Evolutionary conservation across 108 stramenopile species (phyloP), one percentile per base, ranked within the genome.

Genomic region (Skeletonema menzelii): DNA sequence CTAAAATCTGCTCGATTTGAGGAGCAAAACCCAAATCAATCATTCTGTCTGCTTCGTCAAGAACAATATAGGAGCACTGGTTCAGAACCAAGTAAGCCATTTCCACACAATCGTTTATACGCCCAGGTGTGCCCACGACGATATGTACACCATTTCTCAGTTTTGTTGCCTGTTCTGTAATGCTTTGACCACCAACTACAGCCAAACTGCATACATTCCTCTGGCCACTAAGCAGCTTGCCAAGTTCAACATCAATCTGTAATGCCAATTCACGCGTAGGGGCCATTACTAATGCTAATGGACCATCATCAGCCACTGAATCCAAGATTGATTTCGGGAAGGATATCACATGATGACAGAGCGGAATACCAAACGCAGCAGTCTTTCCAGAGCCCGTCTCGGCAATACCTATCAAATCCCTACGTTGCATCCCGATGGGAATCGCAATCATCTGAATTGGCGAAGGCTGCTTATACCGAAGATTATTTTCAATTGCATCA

Each of bases 401-500:
- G 12, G 99, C 99, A 60, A 98, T 95, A 19, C 97, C 99, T 56
- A 99, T 97, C 85, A 99, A 81, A 75, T 99, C 99, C 5, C 99
- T 64, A 0, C 91, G 76, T 67, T 96, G 92, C 77, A 99, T 76
- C 5, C 97, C 95, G 38, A 96, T 89, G 12, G 99, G 98, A 47
- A 98, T 97, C 3, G 97, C 96, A 82, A 90, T 81, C 47, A 94
- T 26, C 82, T 95, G 99, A 76, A 99, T 98, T 4, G 99, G 97
- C 27, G 90, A 89, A 5, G 99, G 99, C 66, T 97, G 86, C 49
- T 87, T 90, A 67, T 93, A 98, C 8, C 65, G 73, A 14, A 91
- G 66, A 19, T 62, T 82, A n/a, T 84, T 69, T 58, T 88, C 79
- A 62, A 97, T 82, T 26, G 94, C 95, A 57, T 90, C 67, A 24